Base-by-base conservation (phyloP, 2,329 filamentous ascomycete genomes). In the Colletotrichum acutatum region DNA sequence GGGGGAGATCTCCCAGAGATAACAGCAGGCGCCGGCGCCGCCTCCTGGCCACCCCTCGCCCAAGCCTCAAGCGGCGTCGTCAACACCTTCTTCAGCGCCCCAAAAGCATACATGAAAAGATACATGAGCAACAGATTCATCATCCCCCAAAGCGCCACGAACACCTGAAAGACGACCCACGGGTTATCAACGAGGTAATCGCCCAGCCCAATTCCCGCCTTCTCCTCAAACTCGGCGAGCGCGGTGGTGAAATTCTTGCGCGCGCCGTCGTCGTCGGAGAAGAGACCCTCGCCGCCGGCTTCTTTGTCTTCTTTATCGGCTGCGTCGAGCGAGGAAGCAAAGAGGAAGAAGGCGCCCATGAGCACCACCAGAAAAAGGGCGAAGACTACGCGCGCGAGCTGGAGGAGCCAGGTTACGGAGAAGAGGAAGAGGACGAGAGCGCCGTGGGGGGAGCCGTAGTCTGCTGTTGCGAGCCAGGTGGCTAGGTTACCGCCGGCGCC, bases 401-500 rank as follows among this genome's bases (percentile, higher is more conserved):
- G 32, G 11, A 70, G 62, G 26, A 73, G 61, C 71, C 71, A 73
- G 34, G 60, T 57, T 2, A 57, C 26, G 26, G 54, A 61, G 56
- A 73, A 53, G 46, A 73, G 32, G 46, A 73, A 26, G 61, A 73
- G 71, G 8, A 66, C 61, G 24, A 73, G 67, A 14, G 71, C 67
- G 61, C 71, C 71, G 46, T 71, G 71, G 12, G 71, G 71, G 30
- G 71, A 73, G 60, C 71, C 71, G 62, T 71, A 32, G 56, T 66
- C 71, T 14, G 61, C 71, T 30, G 66, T 71, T 14, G 71, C 71
- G 46, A 73, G 26, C 71, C 71, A 73, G 12, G 46, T 65, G 19
- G 71, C 71, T 8, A 73, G 66, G 56, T 71, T 66, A 19, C 26
- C 52, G 56, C 57, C 24, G 24, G 6, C 6, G 5, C 6, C 22